phyloP scores from a whole-genome alignment of 345 rosid genomes.

The Moringa oleifera region DNA sequence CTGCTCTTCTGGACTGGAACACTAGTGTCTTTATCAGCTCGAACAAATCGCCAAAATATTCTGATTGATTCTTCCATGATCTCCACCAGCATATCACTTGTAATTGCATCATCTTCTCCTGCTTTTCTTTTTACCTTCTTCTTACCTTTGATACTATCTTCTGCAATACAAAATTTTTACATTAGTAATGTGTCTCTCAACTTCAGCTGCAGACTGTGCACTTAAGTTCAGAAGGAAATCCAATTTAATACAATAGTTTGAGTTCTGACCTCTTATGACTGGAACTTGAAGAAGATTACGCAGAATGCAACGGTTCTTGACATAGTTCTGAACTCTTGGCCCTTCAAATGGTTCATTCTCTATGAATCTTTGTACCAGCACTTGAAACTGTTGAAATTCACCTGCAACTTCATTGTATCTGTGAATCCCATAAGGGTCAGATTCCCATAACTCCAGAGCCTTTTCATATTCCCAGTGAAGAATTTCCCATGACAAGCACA shows the following conservation, averaged over 20 bases:
- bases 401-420: conserved; percentile 80
- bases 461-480: conserved; percentile 93
- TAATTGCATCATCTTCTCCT: conserved; percentile 35
- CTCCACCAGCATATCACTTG: conserved; percentile 65
- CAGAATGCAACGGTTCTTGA: conserved; percentile 58
- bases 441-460: conserved; percentile 63
- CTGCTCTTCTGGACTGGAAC: conserved; percentile 28
- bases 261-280: conserved; percentile 60
- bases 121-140: conserved; percentile 35
- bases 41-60: conserved; percentile 78
- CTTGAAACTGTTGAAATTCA: conserved; percentile 92
- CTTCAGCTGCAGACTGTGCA: neutral
- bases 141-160: conserved; percentile 55
- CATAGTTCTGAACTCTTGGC: conserved; percentile 66
- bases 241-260: too few species aligned
- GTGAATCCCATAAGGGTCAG: conserved; percentile 49
- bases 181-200: too few species aligned
- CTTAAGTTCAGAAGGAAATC: neutral
- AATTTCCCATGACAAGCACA: conserved; percentile 97
- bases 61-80: conserved; percentile 88
- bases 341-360: conserved; percentile 84
- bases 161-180: conserved; percentile 30
- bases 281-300: conserved; percentile 94
- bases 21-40: conserved; percentile 63
- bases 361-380: conserved; percentile 74